Conservation (phyloP, 306 rosid genomes). For the Gleditsia sinensis region DNA sequence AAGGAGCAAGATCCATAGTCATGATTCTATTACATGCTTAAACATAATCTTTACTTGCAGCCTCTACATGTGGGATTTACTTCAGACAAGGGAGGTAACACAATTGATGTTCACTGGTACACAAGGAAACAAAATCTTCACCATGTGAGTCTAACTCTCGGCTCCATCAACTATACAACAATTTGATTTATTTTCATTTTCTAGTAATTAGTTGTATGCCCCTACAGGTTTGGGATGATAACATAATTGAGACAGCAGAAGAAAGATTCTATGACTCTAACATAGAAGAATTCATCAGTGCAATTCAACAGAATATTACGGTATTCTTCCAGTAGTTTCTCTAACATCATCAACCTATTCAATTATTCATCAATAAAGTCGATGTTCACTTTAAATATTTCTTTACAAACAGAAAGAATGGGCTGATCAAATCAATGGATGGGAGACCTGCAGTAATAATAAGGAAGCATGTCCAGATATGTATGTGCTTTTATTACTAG, state of each 20-base stretch:
- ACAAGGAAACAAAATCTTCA: slow-evolving; percentile 78
- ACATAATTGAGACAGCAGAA: slow-evolving; percentile 71
- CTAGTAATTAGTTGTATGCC: background rate
- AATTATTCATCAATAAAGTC: background rate
- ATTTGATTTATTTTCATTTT: background rate
- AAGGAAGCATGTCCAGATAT: slow-evolving; percentile 58
- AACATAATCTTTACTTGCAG: slow-evolving; percentile 39
- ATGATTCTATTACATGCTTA: background rate
- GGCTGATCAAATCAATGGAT: slow-evolving; percentile 55
- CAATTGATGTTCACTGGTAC: slow-evolving; percentile 71
- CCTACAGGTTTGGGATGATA: slow-evolving; percentile 73
- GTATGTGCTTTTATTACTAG: slow-evolving; percentile 44
- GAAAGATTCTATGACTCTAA: slow-evolving; percentile 53
- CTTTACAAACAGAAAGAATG: slow-evolving; percentile 58
- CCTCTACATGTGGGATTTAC: slow-evolving; percentile 89
- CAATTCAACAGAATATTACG: slow-evolving; percentile 74
- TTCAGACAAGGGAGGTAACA: slow-evolving; percentile 75
- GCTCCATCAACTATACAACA: slow-evolving; percentile 4
- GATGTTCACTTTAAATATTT: background rate
- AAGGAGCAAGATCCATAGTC: too few species aligned
- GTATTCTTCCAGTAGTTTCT: slow-evolving; percentile 38
- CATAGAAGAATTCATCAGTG: slow-evolving; percentile 38
- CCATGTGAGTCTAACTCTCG: slow-evolving; percentile 50
- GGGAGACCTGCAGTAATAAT: slow-evolving; percentile 67
- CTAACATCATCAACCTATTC: background rate